Percentiles rank a stretch among this genome's conserved stretches.
phyloP scores from a whole-genome alignment of 352 stramenopile genomes.

The Phytophthora sp. region DNA sequence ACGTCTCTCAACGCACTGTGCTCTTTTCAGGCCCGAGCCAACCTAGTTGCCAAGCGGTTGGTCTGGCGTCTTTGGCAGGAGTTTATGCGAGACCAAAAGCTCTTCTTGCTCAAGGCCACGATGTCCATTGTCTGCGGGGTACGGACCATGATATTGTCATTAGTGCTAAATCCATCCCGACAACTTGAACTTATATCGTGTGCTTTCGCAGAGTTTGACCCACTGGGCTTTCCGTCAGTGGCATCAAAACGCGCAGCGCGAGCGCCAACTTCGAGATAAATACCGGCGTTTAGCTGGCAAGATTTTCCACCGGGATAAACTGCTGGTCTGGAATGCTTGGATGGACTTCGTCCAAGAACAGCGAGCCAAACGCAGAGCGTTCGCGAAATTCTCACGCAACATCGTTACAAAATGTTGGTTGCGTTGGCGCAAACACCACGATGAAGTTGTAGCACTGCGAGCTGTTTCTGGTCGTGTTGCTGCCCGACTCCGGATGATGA shows the following conservation, averaged over 20 bases:
- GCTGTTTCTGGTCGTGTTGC: constrained; percentile 49
- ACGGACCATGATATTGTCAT: neutral
- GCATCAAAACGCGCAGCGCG: constrained; percentile 43
- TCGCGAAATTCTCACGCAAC: constrained; percentile 64
- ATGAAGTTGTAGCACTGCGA: constrained; percentile 44
- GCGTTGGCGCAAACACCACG: constrained; percentile 55
- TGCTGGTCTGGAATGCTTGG: constrained; percentile 67
- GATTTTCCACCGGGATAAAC: constrained; percentile 61
- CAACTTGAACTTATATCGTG: neutral
- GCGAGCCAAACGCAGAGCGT: constrained; percentile 60
- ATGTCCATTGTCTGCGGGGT: constrained; percentile 76
- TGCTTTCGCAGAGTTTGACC: constrained; percentile 47
- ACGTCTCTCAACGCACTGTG: neutral
- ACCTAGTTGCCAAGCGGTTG: constrained; percentile 46
- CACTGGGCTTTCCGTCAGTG: constrained; percentile 80
- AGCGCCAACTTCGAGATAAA: constrained; percentile 52
- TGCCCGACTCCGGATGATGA: constrained; percentile 47
- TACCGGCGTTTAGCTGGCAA: constrained; percentile 52
- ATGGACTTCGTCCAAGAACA: constrained; percentile 56
- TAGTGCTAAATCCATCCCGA: constrained; percentile 3
- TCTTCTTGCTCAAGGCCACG: constrained; percentile 71
- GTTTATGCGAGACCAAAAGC: constrained; percentile 64
- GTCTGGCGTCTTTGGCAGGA: constrained; percentile 57
- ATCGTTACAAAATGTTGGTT: constrained; percentile 73
- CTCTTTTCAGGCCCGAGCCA: constrained; percentile 45